Evolutionary conservation across 1,139 yeast genomes (phyloP), one percentile per base, ranked within the genome.

Genomic region (Lodderomyces oxycetoniae): DNA sequence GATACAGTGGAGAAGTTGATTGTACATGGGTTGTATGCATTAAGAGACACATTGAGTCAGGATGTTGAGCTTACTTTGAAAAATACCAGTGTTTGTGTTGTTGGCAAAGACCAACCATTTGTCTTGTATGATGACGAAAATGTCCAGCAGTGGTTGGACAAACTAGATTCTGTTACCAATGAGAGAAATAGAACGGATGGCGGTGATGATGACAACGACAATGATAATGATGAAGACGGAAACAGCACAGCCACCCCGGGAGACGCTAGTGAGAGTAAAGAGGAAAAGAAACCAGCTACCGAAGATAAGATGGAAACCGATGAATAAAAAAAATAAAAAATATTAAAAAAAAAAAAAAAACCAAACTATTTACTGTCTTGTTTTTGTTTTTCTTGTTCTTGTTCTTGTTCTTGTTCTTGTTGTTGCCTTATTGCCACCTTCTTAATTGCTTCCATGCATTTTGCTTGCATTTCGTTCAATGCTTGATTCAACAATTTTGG

Each of bases 31-130:
- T 79, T 93, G 49, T 81, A 81, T 49, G 95, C 98, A 0, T 72
- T 91, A 53, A 79, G 96, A 60, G 98, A 91, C 53, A 89, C 98
- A 0, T 71, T 91, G 47, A 80, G 93, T 11, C 96, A 89, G 60
- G 98, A 91, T 59, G 91, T 87, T 52, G 96, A 91, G 56, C 74
- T 91, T 56, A 87, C 81, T 26, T 66, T 72, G 37, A 77, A 79
- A 45, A 93, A 91, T 62, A 85, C 97, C 14, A 82, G 95, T 7
- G 86, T 91, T 46, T 91, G 95, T 35, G 76, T 88, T 36, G 97
- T 89, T 13, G 96, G 97, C 25, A 73, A 77, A 45, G 95, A 80
- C 47, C 68, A 73, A 32, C 72, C 75, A 3, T 88, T 89, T 61
- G 77, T 79, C 24, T 63, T 83, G 38, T 81, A 84, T 48, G 97